Conservation (phyloP, 345 rosid genomes). For the Hirschfeldia incana region DNA sequence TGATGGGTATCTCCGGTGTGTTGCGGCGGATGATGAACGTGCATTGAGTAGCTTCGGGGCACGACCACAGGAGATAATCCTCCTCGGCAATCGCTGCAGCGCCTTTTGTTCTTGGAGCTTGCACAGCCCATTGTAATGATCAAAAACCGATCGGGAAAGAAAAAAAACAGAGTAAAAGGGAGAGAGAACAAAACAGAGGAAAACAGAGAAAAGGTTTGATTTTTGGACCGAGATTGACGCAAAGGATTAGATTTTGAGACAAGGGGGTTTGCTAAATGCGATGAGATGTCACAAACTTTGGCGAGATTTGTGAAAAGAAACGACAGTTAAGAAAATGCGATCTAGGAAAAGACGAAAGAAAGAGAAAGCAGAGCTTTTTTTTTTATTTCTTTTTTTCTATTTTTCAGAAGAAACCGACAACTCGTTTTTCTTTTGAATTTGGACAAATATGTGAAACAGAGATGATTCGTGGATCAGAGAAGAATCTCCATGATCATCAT, state of each 20-base stretch:
- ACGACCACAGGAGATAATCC: conserved; percentile 66
- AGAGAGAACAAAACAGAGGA: not conserved
- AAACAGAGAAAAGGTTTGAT: not conserved
- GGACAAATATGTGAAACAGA: conserved; percentile 10
- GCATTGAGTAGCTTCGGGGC: conserved; percentile 71
- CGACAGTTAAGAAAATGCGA: conserved; percentile 25
- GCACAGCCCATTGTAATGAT: conserved; percentile 71
- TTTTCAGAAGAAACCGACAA: conserved; percentile 29
- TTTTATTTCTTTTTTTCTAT: not conserved
- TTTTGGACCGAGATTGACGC: conserved; percentile 19
- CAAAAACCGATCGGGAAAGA: not conserved
- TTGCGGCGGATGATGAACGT: conserved; percentile 64
- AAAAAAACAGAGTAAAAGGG: not conserved
- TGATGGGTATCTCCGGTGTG: conserved; percentile 65
- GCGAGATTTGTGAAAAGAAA: conserved; percentile 24
- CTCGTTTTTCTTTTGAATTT: not conserved
- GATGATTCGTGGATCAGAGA: not conserved
- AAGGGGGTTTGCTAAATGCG: conserved; percentile 30
- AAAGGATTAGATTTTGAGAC: conserved; percentile 30
- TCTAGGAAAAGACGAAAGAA: conserved; percentile 18
- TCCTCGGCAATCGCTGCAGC: conserved; percentile 61
- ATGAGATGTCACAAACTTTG: conserved; percentile 29
- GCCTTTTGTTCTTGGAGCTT: conserved; percentile 57
- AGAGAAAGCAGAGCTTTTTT: conserved; percentile 15
- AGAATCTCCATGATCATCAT: conserved; percentile 24